phyloP scores from a whole-genome alignment of 176 grass and related monocot species.

The Dactylis glomerata region DNA sequence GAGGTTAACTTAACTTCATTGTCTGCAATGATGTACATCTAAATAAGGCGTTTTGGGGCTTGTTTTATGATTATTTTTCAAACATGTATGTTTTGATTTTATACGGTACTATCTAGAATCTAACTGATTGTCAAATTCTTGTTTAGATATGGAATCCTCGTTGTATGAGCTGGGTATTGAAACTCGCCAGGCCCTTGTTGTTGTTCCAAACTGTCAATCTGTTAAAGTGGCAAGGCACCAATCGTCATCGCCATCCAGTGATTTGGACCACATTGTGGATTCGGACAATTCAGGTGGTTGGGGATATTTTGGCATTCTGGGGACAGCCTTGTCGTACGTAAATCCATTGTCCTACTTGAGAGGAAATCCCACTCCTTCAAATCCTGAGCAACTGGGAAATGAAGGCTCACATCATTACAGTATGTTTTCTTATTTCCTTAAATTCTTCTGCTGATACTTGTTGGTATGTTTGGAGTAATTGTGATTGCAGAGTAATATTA shows the following conservation, averaged over 20 bases:
- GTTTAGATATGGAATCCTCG: conserved; percentile 67
- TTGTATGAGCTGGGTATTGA: conserved; percentile 75
- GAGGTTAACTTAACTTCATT: conserved; percentile 1
- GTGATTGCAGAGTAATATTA: neutral
- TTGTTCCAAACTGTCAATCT: conserved; percentile 56
- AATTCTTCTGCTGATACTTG: neutral
- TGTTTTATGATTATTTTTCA: neutral
- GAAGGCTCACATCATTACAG: conserved; percentile 28
- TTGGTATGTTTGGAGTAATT: neutral
- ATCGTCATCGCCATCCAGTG: conserved; percentile 18
- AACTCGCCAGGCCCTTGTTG: conserved; percentile 81
- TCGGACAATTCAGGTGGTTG: conserved; percentile 19
- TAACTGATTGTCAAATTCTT: conserved; percentile 22
- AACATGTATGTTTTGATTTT: neutral
- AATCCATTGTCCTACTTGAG: conserved; percentile 85
- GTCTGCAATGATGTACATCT: neutral
- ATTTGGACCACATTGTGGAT: conserved; percentile 14
- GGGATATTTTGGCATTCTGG: conserved; percentile 72
- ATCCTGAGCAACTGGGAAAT: conserved; percentile 34
- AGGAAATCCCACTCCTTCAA: conserved; percentile 40
- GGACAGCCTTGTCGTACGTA: conserved; percentile 51
- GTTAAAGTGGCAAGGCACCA: conserved; percentile 36
- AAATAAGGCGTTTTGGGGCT: neutral
- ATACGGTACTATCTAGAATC: neutral
- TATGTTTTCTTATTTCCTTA: conserved; percentile 43